A percentile compares a stretch with the other conserved stretches of the same genome.
phyloP scores from a whole-genome alignment of 2,329 filamentous ascomycete species.

The Botrytis byssoidea region DNA sequence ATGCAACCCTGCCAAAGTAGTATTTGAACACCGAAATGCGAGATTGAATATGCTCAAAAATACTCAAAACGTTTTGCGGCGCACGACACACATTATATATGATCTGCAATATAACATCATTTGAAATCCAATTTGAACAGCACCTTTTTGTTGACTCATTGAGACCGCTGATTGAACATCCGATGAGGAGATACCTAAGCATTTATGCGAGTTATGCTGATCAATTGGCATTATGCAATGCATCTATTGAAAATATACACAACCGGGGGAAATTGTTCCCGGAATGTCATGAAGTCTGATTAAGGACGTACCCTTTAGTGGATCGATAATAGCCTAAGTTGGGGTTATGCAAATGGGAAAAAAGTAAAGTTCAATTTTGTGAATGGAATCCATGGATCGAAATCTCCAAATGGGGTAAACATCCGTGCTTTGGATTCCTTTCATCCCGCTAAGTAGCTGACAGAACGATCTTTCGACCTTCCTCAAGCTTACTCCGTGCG shows the following conservation, averaged over 20 bases:
- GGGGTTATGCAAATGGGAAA: not conserved
- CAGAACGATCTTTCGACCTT: not conserved
- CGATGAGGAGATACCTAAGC: not conserved
- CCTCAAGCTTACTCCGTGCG: too few relatives aligned
- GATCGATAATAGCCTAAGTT: not conserved
- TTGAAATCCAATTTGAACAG: not conserved
- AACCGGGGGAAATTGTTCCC: not conserved
- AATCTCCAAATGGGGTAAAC: not conserved
- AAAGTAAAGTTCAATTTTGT: not conserved
- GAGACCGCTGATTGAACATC: not conserved
- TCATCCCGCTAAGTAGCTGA: not conserved
- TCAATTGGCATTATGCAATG: slow-evolving; percentile 5
- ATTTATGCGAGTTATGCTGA: slow-evolving; percentile 4
- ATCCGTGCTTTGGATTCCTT: not conserved
- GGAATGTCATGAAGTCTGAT: not conserved
- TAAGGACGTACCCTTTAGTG: not conserved
- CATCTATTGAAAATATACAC: not conserved
- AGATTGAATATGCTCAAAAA: not conserved
- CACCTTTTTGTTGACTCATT: not conserved
- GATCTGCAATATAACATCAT: not conserved
- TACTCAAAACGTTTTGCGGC: not conserved
- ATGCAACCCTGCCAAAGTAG: not conserved
- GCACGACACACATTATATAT: slow-evolving; percentile 1
- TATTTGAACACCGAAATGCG: not conserved
- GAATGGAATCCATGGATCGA: not conserved